Base-by-base conservation (phyloP, 208 protist species). In the Strigomonas culicis region DNA sequence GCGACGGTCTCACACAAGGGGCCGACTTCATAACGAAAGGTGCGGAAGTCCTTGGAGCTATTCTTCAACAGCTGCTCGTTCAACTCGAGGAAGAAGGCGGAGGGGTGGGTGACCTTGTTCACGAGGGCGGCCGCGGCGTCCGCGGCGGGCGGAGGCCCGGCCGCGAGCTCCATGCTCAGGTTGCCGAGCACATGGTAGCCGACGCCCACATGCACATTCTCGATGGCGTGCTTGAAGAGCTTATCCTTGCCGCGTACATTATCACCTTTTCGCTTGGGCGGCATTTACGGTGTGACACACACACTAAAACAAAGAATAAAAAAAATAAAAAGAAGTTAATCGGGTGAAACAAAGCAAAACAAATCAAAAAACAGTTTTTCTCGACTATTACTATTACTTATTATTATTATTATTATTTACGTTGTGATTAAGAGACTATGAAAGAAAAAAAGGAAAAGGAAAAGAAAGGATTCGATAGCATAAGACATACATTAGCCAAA, bases 131-230 rank as follows among this genome's bases (percentile, higher is more conserved):
- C 21, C 4, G 21, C 21, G 24, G 30, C 21, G 27, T 4, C 36
- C 36, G 21, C 21, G 43, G 24, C 4, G 41, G 59, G 59, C 17
- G 52, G 27, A 6, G 24, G 31, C 15, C 55, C 34, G 2, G 66
- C 81, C 21, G 78, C 79, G 19, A 92, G 77, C 22, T 80, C 66
- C 3, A 96, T 73, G 22, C 72, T 77, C n/a, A 96, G 63, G 59
- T 82, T 84, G 28, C 90, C 88, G 8, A 96, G 70, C 13, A 92
- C 82, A 46, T 74, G 78, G 75, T 96, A 84, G 0, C 90, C 90
- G 6, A 96, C 75, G 17, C 90, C 86, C 11, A 96, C 76, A 46
- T 89, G 87, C n/a, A 96, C 90, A 52, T 93, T 75, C 76, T 96
- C 82, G 7, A 96, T 84, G 0, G 90, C 90, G 43, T 91, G 68